Evolutionary conservation across 345 rosid species (phyloP).

Genomic region (Populus ilicifolia): DNA sequence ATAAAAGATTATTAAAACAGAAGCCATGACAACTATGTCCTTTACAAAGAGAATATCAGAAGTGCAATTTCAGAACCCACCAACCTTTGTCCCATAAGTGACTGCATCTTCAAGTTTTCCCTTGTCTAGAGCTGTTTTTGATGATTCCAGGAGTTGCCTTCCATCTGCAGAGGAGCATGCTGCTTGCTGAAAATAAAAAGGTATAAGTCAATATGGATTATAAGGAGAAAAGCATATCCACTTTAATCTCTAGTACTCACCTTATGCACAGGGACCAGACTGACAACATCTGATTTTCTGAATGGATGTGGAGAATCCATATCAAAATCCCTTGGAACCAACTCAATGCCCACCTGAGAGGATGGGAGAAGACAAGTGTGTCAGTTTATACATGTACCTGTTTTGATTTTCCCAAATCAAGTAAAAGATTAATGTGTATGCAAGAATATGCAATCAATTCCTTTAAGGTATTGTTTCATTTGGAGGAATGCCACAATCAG

Average conservation of each 20-base stretch:
- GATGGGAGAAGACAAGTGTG: not conserved
- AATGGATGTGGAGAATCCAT: slow-evolving; percentile 93
- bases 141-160: slow-evolving; percentile 94
- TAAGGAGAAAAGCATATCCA: slow-evolving; percentile 1
- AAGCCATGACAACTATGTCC: slow-evolving; percentile 5
- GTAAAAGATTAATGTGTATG: slow-evolving; percentile 3
- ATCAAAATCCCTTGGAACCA: slow-evolving; percentile 93
- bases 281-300: slow-evolving; percentile 69
- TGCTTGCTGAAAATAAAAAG: slow-evolving; percentile 74
- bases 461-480: not conserved
- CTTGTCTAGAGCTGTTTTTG: slow-evolving; percentile 96
- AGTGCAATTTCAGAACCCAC: slow-evolving; percentile 5
- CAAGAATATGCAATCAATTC: not conserved
- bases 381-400: slow-evolving; percentile 11
- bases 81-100: slow-evolving; percentile 89
- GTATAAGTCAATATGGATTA: slow-evolving; percentile 6
- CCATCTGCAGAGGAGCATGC: slow-evolving; percentile 99
- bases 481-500: not conserved
- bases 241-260: slow-evolving; percentile 32
- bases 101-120: slow-evolving; percentile 99
- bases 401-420: not conserved
- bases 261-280: slow-evolving; percentile 96
- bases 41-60: slow-evolving; percentile 5
- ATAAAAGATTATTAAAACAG: not conserved
- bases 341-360: slow-evolving; percentile 86